Base-by-base conservation (phyloP, 2,329 filamentous ascomycete genomes). In the Verticillium tricorpus region DNA sequence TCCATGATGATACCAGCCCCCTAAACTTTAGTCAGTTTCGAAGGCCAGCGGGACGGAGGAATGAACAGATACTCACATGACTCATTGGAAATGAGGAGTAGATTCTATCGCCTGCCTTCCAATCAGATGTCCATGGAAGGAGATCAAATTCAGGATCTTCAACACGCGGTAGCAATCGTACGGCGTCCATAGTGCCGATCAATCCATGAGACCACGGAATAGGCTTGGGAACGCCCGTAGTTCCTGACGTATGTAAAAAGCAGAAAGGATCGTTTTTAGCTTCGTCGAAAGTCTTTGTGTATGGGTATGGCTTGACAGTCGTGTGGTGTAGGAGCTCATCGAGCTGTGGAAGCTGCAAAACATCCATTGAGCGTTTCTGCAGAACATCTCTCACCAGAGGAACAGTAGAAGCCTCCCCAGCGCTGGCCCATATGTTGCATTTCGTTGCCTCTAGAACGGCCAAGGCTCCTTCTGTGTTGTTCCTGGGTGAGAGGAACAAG, bases 1-100 rank as follows among this genome's bases (percentile, higher is more conserved):
- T 79, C 63, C 74, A 78, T 78, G 17, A 79, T 73, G 5, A 78
- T 73, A 15, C 77, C 77, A 0, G 77, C 76, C 1, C 74, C 74
- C 76, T 76, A 76, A 34, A 57, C n/a, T 22, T 28, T 61, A 25
- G 31, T 45, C 19, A 57, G 56, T 6, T 28, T 28, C 5, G 5
- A 28, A 28, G 28, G 1, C 28, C 3, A 28, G 5, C 28, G 28
- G 28, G 28, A 28, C 5, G 28, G 6, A 6, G 3, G 28, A 28
- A 28, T 6, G 1, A 28, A 35, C 58, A 25, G 32, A 22, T 57
- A 66, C 73, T 45, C 65, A 74, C 72, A 72, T 52, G 45, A 9
- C 45, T 52, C 73, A 77, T 75, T 2, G 75, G 73, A 35, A 76
- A 77, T 6, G 73, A 74, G 0, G 70, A 75, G 56, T 74, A 74